Conservation (phyloP, 129 eudicot genomes). For the Flaveria linearis region DNA sequence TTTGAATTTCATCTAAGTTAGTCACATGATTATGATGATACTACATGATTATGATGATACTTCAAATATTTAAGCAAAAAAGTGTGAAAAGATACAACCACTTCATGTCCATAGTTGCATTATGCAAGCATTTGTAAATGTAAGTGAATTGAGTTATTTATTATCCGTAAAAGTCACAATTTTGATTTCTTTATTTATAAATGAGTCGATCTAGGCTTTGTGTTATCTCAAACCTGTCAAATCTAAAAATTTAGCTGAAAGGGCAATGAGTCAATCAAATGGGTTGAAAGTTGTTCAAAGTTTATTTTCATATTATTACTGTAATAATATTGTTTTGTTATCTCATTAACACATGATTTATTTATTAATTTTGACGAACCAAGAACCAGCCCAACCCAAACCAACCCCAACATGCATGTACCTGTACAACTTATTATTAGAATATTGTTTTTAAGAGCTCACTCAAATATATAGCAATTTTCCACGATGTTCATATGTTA, state of each 20-base stretch:
- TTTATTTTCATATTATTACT: not conserved
- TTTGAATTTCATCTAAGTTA: too few species aligned
- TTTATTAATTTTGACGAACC: not conserved
- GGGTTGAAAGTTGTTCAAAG: not conserved
- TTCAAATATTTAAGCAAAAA: too few species aligned
- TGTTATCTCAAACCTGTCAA: not conserved
- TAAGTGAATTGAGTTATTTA: not conserved
- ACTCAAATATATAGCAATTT: not conserved
- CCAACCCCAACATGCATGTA: not conserved
- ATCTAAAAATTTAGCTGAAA: not conserved
- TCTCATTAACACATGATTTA: not conserved
- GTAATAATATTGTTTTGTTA: not conserved
- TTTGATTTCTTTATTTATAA: not conserved
- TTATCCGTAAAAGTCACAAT: not conserved
- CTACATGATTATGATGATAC: too few species aligned
- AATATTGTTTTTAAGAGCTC: not conserved
- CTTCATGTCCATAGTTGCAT: not conserved
- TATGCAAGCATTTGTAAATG: slow-evolving; percentile 4
- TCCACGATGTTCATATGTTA: not conserved
- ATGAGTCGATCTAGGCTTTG: not conserved
- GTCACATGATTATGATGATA: too few species aligned
- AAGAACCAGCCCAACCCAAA: not conserved
- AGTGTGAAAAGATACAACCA: too few species aligned
- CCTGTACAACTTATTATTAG: not conserved
- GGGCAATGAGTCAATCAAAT: not conserved